Evolutionary conservation across 2,329 filamentous ascomycete species (phyloP).

Genomic region (Ophiocordyceps australis): DNA sequence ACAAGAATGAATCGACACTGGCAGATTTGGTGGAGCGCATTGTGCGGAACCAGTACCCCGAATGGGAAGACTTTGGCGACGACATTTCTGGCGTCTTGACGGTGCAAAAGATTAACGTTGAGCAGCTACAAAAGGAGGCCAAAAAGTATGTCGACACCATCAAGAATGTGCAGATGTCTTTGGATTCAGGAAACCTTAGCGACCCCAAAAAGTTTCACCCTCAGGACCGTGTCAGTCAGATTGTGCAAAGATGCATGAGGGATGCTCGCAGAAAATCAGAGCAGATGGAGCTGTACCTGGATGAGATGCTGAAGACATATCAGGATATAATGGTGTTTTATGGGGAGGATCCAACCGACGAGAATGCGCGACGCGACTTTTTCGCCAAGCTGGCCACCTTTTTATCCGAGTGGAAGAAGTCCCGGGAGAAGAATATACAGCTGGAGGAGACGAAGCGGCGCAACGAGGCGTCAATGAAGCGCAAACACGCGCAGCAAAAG

Average conservation of each 20-base stretch:
- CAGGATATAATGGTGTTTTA: conserved; percentile 95
- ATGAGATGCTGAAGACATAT: conserved; percentile 81
- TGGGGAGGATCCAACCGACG: conserved; percentile 81
- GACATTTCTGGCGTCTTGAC: conserved; percentile 68
- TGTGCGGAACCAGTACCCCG: conserved; percentile 86
- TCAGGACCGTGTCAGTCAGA: conserved; percentile 80
- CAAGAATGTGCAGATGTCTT: conserved; percentile 77
- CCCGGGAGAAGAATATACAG: conserved; percentile 73
- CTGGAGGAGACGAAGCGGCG: conserved; percentile 68
- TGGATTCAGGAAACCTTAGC: conserved; percentile 86
- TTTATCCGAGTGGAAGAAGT: conserved; percentile 90
- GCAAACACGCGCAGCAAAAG: conserved; percentile 62
- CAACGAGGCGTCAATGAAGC: conserved; percentile 84
- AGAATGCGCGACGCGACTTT: conserved; percentile 87
- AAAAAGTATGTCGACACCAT: conserved; percentile 90
- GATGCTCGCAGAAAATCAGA: conserved; percentile 90
- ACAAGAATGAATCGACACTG: conserved; percentile 94
- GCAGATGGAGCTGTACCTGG: conserved; percentile 83
- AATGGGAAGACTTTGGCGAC: conserved; percentile 77
- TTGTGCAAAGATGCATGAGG: conserved; percentile 91
- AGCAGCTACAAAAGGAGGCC: conserved; percentile 74
- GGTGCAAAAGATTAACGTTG: conserved; percentile 84
- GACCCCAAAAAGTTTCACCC: conserved; percentile 97
- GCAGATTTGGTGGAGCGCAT: conserved; percentile 93
- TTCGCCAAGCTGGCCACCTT: conserved; percentile 87